These are phyloP conservation scores for Clonostachys rosea DNA, from an alignment of 2,329 filamentous ascomycete genomes.

Conservation along the genomic window DNA sequence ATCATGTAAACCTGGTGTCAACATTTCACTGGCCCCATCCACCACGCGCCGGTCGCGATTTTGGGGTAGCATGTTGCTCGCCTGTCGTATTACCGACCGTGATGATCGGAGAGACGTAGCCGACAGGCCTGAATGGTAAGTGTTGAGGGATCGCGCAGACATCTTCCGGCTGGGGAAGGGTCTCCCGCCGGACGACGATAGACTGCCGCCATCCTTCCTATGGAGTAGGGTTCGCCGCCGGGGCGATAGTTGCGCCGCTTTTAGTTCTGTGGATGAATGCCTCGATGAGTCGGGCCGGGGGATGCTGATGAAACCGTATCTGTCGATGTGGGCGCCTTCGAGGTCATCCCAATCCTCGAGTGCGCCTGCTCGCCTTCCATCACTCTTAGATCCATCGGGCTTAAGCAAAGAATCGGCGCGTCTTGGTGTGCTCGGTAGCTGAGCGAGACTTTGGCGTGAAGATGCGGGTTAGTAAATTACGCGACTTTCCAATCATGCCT, in stretches of 20 bases:
- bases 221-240: conserved; percentile 40
- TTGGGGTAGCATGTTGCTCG: conserved; percentile 54
- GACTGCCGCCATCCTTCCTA: conserved; percentile 23
- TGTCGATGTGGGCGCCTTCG: conserved; percentile 55
- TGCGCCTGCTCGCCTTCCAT: conserved; percentile 48
- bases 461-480: no score
- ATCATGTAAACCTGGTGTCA: conserved; percentile 53
- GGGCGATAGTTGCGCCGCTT: conserved; percentile 35
- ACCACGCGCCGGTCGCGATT: conserved; percentile 57
- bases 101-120: conserved; percentile 46
- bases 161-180: conserved; percentile 48
- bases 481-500: conserved; percentile 14
- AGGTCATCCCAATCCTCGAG: conserved; percentile 66
- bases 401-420: conserved; percentile 35
- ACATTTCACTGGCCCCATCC: conserved; percentile 64
- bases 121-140: conserved; percentile 48
- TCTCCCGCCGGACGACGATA: conserved; percentile 32
- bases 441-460: conserved; percentile 17
- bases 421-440: conserved; percentile 26
- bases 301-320: conserved; percentile 62
- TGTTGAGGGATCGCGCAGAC: conserved; percentile 54
- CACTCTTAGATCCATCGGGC: conserved; percentile 13
- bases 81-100: conserved; percentile 50
- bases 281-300: conserved; percentile 33
- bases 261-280: conserved; percentile 32